Evolutionary conservation across 805 yeast species (phyloP), one percentile per base, ranked within the genome.

Genomic region (Candida nitratophila): DNA sequence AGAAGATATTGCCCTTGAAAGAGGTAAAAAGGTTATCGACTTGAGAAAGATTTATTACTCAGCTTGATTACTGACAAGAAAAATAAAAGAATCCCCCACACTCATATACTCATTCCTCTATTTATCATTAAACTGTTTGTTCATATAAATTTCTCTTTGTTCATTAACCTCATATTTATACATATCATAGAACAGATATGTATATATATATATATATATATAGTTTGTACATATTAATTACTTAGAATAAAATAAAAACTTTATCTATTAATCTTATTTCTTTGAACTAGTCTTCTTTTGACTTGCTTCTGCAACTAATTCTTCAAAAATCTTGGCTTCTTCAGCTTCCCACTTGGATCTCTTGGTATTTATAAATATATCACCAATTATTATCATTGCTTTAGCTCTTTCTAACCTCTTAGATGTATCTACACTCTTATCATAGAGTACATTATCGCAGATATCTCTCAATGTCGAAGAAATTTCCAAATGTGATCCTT

Each of bases 11-110:
- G 96, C 98, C 5, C 73, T 81, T 42, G 85, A 83, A 54, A 80
- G 99, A 69, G 99, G 99, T 49, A 91, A 91, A 77, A 88, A 88
- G 74, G 76, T 91, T 58, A 89, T 88, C 33, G 98, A 93, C 65
- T 82, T 93, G 59, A 83, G 95, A 65, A 86, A 85, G 69, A 81
- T 87, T 36, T 93, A 91, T 70, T 89, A 88, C 64, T 54, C 65
- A 8, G n/a, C n/a, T 24, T 11, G 32, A 29, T 26, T 26, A 26
- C 7, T 26, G 11, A 26, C 29, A 26, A 26, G 7, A 33, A 15
- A 7, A 33, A 16, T 8, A 26, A 26, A 26, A 26, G 11, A 26
- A 26, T 8, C 29, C 7, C 7, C 11, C 29, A 26, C 29, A 26
- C 29, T 26, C 29, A 26, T 26, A 26, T 11, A 26, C 11, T 8